A percentile compares a stretch with the other conserved stretches of the same genome.
These are phyloP conservation scores for Colletotrichum echinochloae DNA, from an alignment of 2,329 filamentous ascomycete genomes.

Conservation along the genomic window DNA sequence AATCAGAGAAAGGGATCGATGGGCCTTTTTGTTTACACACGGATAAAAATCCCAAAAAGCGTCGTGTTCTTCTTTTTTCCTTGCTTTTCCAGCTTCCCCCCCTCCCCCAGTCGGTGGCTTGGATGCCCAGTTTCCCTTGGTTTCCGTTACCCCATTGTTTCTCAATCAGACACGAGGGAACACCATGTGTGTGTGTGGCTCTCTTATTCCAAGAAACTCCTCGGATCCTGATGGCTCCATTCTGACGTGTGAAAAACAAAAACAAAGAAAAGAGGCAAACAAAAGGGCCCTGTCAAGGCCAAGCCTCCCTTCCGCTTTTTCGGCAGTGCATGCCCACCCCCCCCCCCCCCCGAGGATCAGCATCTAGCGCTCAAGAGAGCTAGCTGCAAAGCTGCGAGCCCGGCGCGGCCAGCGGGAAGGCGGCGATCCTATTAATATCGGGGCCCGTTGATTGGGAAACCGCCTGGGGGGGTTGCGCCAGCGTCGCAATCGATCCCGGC, in stretches of 20 bases:
- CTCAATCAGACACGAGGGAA: conserved; percentile 16
- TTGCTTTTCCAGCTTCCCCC: background rate
- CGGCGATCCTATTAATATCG: conserved; percentile 29
- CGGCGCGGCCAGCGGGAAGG: background rate
- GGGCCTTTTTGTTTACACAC: conserved; percentile 1
- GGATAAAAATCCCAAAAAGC: background rate
- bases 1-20: background rate
- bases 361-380: background rate
- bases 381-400: background rate
- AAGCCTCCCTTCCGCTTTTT: background rate
- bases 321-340: no score
- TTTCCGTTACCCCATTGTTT: conserved; percentile 23
- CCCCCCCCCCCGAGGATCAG: no score
- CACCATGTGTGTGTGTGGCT: background rate
- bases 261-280: no score
- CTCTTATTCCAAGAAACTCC: conserved; percentile 6
- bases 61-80: background rate
- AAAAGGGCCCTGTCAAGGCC: no score
- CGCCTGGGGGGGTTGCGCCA: background rate
- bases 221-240: conserved; percentile 22
- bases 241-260: conserved; percentile 36
- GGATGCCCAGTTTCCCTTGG: background rate
- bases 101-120: background rate
- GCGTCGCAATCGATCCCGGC: conserved; percentile 22
- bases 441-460: conserved; percentile 15